Base-by-base conservation (phyloP, 805 yeast genomes). In the Yarrowia porcina region DNA sequence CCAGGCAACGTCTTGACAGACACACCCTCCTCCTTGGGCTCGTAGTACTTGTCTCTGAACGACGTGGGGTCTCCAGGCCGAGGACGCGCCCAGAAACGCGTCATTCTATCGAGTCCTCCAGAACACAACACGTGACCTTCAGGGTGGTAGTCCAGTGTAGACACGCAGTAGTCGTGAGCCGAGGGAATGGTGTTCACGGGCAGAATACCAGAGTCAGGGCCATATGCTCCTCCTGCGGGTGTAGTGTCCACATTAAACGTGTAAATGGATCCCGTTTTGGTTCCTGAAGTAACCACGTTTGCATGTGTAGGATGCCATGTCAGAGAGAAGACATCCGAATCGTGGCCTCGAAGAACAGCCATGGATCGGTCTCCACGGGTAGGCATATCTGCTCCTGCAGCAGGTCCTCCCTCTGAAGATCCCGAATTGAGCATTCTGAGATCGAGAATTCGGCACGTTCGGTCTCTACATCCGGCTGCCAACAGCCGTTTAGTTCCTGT, bases 261-360 rank as follows among this genome's bases (percentile, higher is more conserved):
- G 68, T 83, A 83, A 69, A 96, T 77, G 6, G 94, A 83, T 5
- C 99, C 99, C 71, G 89, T 93, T 72, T 88, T 91, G 5, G 91
- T 88, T 1, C 97, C 98, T 0, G 92, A 85, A 0, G 96, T 84
- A 20, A 94, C 75, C 72, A 89, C 77, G 1, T 88, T 80, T 2
- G 92, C 82, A 71, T 93, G 97, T 11, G 86, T 77, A 0, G 98
- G 98, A 72, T 94, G 94, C 97, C 99, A 94, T 39, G 90, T 82
- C 28, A 94, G 80, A 42, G 96, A 83, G 64, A 94, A 85, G 45
- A 92, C 82, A 71, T 94, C 98, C 4, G 89, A 82, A 49, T 91
- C 96, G 68, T 85, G 84, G 63, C 93, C 92, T 66, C 92, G 80
- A 35, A 91, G 82, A 4, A 87, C 83, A 61, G 83, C 77, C 39